Conservation (phyloP, 2,329 filamentous ascomycete species). For the Anthostomella pinea region DNA sequence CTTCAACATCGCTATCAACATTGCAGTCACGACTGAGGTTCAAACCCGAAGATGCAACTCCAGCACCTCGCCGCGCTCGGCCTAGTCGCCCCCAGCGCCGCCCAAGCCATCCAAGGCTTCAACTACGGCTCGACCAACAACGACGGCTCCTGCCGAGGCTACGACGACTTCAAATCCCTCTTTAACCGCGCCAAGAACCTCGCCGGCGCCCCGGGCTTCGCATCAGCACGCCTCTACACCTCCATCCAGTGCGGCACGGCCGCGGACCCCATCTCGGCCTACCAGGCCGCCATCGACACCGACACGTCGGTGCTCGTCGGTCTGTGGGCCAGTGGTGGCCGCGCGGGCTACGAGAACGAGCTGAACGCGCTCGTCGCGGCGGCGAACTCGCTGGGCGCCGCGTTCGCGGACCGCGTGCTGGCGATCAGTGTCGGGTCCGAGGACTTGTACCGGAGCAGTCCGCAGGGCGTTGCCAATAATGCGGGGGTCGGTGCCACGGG, state of each 20-base stretch:
- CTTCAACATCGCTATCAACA: not conserved
- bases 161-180: slow-evolving; percentile 41
- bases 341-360: slow-evolving; percentile 24
- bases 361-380: slow-evolving; percentile 25
- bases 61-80: slow-evolving; percentile 15
- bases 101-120: slow-evolving; percentile 36
- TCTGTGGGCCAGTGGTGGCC: slow-evolving; percentile 29
- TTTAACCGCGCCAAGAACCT: slow-evolving; percentile 44
- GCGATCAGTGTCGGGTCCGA: slow-evolving; percentile 32
- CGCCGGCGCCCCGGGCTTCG: slow-evolving; percentile 38
- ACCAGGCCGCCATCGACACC: slow-evolving; percentile 30
- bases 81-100: slow-evolving; percentile 12
- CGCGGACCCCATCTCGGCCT: slow-evolving; percentile 28
- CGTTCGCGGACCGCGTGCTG: slow-evolving; percentile 26
- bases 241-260: slow-evolving; percentile 32
- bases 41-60: slow-evolving; percentile 16
- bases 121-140: slow-evolving; percentile 43
- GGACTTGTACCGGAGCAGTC: slow-evolving; percentile 29
- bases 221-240: slow-evolving; percentile 43
- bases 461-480: slow-evolving; percentile 22
- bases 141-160: slow-evolving; percentile 38
- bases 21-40: too few relatives aligned
- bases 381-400: slow-evolving; percentile 17
- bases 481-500: slow-evolving; percentile 25
- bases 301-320: slow-evolving; percentile 27